Conservation (phyloP, 2,329 filamentous ascomycete genomes). For the Pseudodiploospora longispora region DNA sequence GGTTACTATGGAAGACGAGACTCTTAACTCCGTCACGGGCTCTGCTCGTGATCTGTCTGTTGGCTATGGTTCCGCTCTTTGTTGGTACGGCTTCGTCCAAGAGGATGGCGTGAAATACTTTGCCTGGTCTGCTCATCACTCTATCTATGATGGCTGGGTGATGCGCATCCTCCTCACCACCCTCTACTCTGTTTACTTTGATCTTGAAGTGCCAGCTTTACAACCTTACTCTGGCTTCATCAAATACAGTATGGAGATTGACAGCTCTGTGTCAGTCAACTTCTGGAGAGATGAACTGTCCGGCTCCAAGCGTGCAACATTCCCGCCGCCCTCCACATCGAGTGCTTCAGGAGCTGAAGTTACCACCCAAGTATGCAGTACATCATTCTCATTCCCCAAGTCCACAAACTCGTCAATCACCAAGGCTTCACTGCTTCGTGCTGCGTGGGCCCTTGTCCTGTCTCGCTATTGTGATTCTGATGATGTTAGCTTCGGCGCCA, state of each 20-base stretch:
- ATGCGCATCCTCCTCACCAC: constrained; percentile 5
- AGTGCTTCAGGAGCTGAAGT: background rate
- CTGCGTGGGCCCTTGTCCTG: constrained; percentile 23
- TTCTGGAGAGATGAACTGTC: constrained; percentile 7
- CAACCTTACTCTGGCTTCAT: constrained; percentile 24
- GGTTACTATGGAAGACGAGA: constrained; percentile 3
- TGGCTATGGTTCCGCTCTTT: constrained; percentile 6
- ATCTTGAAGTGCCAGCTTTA: constrained; percentile 15
- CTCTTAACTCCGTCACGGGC: constrained; percentile 1
- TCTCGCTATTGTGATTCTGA: constrained; percentile 25
- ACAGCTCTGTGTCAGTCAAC: background rate
- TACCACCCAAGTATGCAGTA: background rate
- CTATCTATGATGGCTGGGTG: constrained; percentile 8
- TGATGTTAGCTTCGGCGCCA: constrained; percentile 20
- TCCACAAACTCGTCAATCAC: constrained; percentile 1
- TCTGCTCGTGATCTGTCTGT: constrained; percentile 1
- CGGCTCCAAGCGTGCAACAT: constrained; percentile 4
- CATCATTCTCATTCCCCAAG: background rate
- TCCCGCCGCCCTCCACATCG: constrained; percentile 3
- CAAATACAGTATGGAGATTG: constrained; percentile 6
- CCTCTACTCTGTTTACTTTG: background rate
- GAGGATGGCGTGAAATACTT: background rate
- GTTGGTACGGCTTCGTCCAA: constrained; percentile 3
- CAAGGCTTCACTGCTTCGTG: constrained; percentile 10
- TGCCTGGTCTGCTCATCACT: constrained; percentile 6